phyloP scores from a whole-genome alignment of 306 rosid species.

The Cicer bijugum region DNA sequence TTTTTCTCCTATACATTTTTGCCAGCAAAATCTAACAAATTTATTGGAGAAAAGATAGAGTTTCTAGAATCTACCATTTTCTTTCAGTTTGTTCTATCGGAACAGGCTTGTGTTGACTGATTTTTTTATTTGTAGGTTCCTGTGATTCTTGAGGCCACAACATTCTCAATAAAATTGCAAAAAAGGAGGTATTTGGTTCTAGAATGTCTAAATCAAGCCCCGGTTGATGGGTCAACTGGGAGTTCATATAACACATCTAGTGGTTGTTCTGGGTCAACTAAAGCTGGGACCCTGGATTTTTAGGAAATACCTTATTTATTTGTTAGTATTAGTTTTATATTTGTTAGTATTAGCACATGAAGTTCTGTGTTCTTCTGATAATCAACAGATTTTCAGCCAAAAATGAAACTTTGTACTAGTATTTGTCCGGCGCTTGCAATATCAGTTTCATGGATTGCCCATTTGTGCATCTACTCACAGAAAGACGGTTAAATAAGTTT shows the following conservation, averaged over 20 bases:
- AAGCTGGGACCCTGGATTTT: slow-evolving; percentile 67
- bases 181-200: slow-evolving; percentile 76
- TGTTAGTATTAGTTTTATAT: slow-evolving; percentile 4
- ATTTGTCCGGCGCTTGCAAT: neutral
- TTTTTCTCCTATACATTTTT: slow-evolving; percentile 9
- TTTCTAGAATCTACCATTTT: slow-evolving; percentile 8
- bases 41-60: slow-evolving; percentile 5
- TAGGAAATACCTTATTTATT: slow-evolving; percentile 42
- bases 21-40: neutral
- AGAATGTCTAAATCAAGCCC: slow-evolving; percentile 93
- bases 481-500: slow-evolving; percentile 24
- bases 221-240: slow-evolving; percentile 74
- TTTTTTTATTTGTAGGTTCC: slow-evolving; percentile 63
- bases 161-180: slow-evolving; percentile 80
- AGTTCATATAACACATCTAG: slow-evolving; percentile 75
- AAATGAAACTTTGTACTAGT: neutral
- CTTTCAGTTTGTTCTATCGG: slow-evolving; percentile 16
- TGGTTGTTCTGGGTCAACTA: slow-evolving; percentile 72
- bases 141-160: slow-evolving; percentile 74
- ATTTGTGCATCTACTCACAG: slow-evolving; percentile 8
- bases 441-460: slow-evolving; percentile 5
- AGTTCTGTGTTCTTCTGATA: neutral
- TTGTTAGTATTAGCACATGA: neutral
- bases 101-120: neutral
- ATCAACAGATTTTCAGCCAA: neutral